Conservation (phyloP, 1,284 basidiomycete genomes). For the Boletellus sp. region DNA sequence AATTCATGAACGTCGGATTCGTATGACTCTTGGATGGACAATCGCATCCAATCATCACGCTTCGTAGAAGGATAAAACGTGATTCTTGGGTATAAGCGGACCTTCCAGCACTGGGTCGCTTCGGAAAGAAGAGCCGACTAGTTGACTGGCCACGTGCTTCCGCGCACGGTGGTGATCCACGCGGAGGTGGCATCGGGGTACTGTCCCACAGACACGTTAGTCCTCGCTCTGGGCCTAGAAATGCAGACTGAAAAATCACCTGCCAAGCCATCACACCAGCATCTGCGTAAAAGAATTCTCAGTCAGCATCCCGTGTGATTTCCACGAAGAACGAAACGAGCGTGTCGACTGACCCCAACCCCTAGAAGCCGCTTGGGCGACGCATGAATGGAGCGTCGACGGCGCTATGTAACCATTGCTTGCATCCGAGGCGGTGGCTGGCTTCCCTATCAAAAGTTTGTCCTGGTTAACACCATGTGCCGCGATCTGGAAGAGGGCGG, state of each 20-base stretch:
- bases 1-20: background rate
- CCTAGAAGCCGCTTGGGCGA: conserved; percentile 1
- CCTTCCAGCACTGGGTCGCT: too few relatives aligned
- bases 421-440: conserved; percentile 49
- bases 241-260: conserved; percentile 12
- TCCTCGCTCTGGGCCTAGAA: conserved; percentile 10
- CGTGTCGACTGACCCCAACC: conserved; percentile 11
- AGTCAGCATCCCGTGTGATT: background rate
- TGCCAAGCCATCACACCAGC: conserved; percentile 50
- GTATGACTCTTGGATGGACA: background rate
- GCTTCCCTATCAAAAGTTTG: conserved; percentile 64
- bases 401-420: conserved; percentile 31
- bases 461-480: conserved; percentile 49
- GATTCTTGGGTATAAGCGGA: too few relatives aligned
- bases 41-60: background rate
- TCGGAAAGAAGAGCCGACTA: too few relatives aligned
- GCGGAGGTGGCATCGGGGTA: conserved; percentile 24
- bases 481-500: conserved; percentile 58
- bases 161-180: conserved; percentile 28
- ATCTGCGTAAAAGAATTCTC: conserved; percentile 28
- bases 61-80: too few relatives aligned
- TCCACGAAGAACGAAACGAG: background rate
- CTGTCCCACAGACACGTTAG: conserved; percentile 31
- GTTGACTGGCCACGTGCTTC: conserved; percentile 17
- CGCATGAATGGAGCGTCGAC: conserved; percentile 3